Evolutionary conservation across 768 basidiomycete species (phyloP), one percentile per base, ranked within the genome.

Genomic region (Auriscalpium vulgare): DNA sequence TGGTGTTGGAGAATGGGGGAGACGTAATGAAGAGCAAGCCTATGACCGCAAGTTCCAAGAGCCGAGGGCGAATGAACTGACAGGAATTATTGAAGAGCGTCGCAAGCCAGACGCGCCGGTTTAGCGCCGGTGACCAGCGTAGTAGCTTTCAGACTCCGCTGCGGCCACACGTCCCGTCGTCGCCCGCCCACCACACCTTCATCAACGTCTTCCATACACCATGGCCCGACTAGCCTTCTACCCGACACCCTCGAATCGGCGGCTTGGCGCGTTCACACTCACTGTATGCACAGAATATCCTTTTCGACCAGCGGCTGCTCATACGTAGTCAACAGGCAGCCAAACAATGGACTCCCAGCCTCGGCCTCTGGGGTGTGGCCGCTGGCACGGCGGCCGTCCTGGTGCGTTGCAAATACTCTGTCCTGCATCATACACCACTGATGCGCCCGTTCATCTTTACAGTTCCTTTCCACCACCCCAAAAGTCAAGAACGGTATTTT

Each of bases 391-490:
- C 81, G 50, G 85, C 78, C 49, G 70, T 90, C 66, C 77, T 88
- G 65, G 89, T 91, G 68, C 60, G 82, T 73, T 4, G 29, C 29
- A 29, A 5, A 29, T 29, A 35, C 45, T 10, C 35, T 37, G 58
- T 13, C 34, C 13, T 45, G 6, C 21, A 36, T 56, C 44, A 14
- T 2, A 57, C 10, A 58, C 47, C 14, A 29, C 51, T 37, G 59
- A 50, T 51, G 51, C 54, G 56, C 56, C 50, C 29, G 29, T 51
- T 47, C 40, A 36, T 62, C n/a, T 50, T 37, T 55, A 40, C 65
- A 90, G 87, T 60, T 91, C 37, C 77, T 91, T 51, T 91, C 90
- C 7, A 87, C 88, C 49, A 91, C 89, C 1, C 91, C 91, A n/a
- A 76, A 91, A 45, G 86, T 93, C 60, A 86, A 82, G 72, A 82